Percentiles rank a stretch among this genome's conserved stretches.
Conservation (phyloP, 1,284 basidiomycete species). For the Melampsora americana region DNA sequence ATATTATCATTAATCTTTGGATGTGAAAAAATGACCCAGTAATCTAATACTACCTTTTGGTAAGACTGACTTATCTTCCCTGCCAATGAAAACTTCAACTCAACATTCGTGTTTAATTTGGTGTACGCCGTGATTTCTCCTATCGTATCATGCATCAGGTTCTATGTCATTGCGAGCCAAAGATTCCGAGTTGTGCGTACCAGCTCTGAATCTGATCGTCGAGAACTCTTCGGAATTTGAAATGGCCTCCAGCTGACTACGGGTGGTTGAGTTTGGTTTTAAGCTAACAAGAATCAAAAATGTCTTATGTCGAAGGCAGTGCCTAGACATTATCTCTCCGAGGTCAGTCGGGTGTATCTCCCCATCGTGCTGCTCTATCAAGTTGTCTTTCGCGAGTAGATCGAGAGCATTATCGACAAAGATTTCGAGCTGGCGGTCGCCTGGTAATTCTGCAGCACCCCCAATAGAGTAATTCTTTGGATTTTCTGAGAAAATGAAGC, state of each 20-base stretch:
- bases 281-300: constrained; percentile 25
- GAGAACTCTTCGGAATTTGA: constrained; percentile 41
- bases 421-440: constrained; percentile 18
- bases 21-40: no score
- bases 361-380: constrained; percentile 32
- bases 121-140: constrained; percentile 36
- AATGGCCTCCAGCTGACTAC: constrained; percentile 26
- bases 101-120: constrained; percentile 26
- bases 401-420: constrained; percentile 23
- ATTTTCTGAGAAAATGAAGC: constrained; percentile 26
- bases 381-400: constrained; percentile 22
- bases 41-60: constrained; percentile 26
- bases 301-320: constrained; percentile 35
- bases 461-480: constrained; percentile 30
- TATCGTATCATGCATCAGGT: neutral
- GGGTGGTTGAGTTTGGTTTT: constrained; percentile 23
- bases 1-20: no score
- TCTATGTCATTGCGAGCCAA: no score
- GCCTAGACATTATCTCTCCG: constrained; percentile 43
- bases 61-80: constrained; percentile 37
- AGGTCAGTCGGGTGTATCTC: constrained; percentile 33
- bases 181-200: neutral
- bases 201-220: constrained; percentile 29
- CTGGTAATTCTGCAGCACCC: constrained; percentile 14
- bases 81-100: constrained; percentile 23